Conservation (phyloP, 495 filamentous ascomycete species). For the Patellaria atrata region DNA sequence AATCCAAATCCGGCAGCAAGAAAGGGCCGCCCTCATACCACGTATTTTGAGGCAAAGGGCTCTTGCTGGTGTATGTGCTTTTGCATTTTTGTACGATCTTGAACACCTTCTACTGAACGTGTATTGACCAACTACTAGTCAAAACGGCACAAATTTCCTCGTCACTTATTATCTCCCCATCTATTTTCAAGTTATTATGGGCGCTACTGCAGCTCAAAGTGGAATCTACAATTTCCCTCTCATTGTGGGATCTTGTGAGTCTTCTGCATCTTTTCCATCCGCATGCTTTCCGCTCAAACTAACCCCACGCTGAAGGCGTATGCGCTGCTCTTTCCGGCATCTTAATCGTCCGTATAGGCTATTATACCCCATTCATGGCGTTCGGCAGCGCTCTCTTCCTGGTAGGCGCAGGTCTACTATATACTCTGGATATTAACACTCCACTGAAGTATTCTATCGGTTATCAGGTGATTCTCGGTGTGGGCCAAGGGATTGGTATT, state of each 20-base stretch:
- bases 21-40: no score
- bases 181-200: conserved; percentile 12
- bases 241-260: conserved; percentile 10
- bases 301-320: conserved; percentile 5
- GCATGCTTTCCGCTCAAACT: conserved; percentile 12
- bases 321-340: conserved; percentile 2
- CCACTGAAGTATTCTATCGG: conserved; percentile 9
- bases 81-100: no score
- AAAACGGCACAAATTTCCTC: conserved; percentile 3
- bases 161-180: conserved; percentile 11
- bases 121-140: neutral
- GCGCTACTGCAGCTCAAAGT: neutral
- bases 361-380: neutral
- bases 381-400: conserved; percentile 10
- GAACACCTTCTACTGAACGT: no score
- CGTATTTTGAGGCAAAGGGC: no score
- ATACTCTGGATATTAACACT: conserved; percentile 6
- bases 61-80: no score
- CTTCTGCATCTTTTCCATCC: conserved; percentile 7
- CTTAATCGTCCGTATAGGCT: neutral
- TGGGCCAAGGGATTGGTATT: conserved; percentile 1
- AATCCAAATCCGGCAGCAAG: no score
- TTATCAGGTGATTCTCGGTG: conserved; percentile 10
- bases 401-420: conserved; percentile 13
- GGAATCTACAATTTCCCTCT: conserved; percentile 14